phyloP scores from a whole-genome alignment of 352 stramenopile species.

The Globisporangium barbulae region DNA sequence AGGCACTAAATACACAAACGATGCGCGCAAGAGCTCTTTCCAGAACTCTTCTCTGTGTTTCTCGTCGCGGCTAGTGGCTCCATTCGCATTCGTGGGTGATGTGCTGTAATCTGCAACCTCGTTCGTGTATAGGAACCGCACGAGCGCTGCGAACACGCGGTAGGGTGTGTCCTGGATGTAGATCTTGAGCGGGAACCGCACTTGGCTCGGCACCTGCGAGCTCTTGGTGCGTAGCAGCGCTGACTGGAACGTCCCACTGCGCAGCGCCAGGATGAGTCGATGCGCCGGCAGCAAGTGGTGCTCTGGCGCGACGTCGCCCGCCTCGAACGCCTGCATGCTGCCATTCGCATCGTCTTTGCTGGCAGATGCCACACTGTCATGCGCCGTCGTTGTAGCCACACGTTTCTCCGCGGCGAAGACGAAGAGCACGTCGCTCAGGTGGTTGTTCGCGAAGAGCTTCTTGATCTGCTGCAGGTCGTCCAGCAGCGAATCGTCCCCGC shows the following conservation, averaged over 20 bases:
- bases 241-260: constrained; percentile 66
- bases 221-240: constrained; percentile 67
- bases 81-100: background rate
- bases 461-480: constrained; percentile 55
- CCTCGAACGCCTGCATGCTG: background rate
- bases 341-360: background rate
- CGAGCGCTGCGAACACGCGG: constrained; percentile 58
- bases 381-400: background rate
- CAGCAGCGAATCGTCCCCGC: constrained; percentile 26
- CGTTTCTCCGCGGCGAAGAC: constrained; percentile 51
- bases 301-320: constrained; percentile 5
- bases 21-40: constrained; percentile 60
- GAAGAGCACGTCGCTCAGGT: constrained; percentile 81
- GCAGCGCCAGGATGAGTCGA: constrained; percentile 66
- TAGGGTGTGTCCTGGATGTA: constrained; percentile 80
- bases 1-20: constrained; percentile 71
- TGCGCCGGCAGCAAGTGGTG: constrained; percentile 71
- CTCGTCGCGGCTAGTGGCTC: background rate
- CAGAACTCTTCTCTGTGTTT: constrained; percentile 42
- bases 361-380: background rate
- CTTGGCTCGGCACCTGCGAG: constrained; percentile 58
- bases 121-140: constrained; percentile 81
- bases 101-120: constrained; percentile 25
- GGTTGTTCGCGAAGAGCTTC: constrained; percentile 59
- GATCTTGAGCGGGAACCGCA: constrained; percentile 81